Base-by-base conservation (phyloP, 2,329 filamentous ascomycete species). In the Verticillium albo-atrum region DNA sequence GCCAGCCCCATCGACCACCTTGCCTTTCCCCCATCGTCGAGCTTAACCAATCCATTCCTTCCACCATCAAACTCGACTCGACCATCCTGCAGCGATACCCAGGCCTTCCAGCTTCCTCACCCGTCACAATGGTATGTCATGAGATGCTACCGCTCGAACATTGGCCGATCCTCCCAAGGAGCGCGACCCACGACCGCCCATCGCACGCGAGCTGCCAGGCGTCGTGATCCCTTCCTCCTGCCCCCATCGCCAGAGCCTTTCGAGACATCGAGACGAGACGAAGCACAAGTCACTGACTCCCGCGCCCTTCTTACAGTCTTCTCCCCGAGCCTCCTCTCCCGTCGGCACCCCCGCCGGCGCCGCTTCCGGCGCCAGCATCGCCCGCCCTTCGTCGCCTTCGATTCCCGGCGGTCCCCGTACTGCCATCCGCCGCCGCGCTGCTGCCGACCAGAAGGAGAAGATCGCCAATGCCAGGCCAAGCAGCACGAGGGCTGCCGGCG, bases 401-500 rank as follows among this genome's bases (percentile, higher is more conserved):
- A 89, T 92, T 64, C 95, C 95, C 27, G 95, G 95, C 66, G 95
- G 95, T 68, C 92, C 95, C 71, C 92, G 95, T 75, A 96, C 94
- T 67, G 94, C 92, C 63, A 96, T 99, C 79, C 89, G 95, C 76
- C 89, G 95, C 75, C 92, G 95, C 74, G 94, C 95, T 51, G 95
- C 95, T 30, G 94, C 94, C 70, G 95, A 98, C 76, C 91, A 97
- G 80, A 97, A 97, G 78, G 95, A 98, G 79, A 95, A 96, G 79
- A 87, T 94, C 69, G 93, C 94, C 71, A 99, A 96, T 89, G 90
- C 87, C 66, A 85, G 95, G 68, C 95, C 95, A 56, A 91, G 89
- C 75, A 96, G 91, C 80, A 99, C 95, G 66, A 87, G 95, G 70
- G 88, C 94, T 42, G 95, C 95, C 34, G 95, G 95, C 68, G 95